These are phyloP conservation scores for Hymenoscyphus fraxineus DNA, from an alignment of 2,329 filamentous ascomycete genomes.

Conservation along the genomic window DNA sequence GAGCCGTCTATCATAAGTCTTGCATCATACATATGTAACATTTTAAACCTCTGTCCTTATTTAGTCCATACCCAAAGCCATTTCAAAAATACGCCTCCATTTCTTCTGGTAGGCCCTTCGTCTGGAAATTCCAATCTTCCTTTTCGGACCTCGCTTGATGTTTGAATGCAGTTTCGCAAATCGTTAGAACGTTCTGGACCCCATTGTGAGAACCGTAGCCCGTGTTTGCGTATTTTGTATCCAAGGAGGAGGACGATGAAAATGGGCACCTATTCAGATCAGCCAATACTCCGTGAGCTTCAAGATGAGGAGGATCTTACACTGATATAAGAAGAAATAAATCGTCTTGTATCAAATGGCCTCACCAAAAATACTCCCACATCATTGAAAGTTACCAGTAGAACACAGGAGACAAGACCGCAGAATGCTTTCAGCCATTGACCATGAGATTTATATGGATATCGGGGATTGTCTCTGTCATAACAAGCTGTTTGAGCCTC, in stretches of 20 bases:
- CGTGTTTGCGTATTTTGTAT: conserved; percentile 39
- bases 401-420: conserved; percentile 34
- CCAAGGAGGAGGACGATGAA: conserved; percentile 38
- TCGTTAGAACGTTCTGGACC: conserved; percentile 38
- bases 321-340: conserved; percentile 40
- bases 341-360: conserved; percentile 37
- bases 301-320: conserved; percentile 29
- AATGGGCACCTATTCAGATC: conserved; percentile 34
- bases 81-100: conserved; percentile 30
- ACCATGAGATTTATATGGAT: conserved; percentile 40
- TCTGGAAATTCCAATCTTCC: conserved; percentile 38
- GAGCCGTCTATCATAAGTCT: neutral
- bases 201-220: conserved; percentile 35
- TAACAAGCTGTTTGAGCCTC: conserved; percentile 37
- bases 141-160: conserved; percentile 35
- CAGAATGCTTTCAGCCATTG: conserved; percentile 40
- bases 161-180: conserved; percentile 38
- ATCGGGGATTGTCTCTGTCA: conserved; percentile 36
- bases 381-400: conserved; percentile 38
- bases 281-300: neutral
- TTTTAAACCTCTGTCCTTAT: conserved; percentile 17
- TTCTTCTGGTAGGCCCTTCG: conserved; percentile 35
- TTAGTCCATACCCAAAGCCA: conserved; percentile 41
- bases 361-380: conserved; percentile 34
- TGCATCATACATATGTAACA: neutral